Conservation (phyloP, 768 basidiomycete species). For the Tylopilus felleus region DNA sequence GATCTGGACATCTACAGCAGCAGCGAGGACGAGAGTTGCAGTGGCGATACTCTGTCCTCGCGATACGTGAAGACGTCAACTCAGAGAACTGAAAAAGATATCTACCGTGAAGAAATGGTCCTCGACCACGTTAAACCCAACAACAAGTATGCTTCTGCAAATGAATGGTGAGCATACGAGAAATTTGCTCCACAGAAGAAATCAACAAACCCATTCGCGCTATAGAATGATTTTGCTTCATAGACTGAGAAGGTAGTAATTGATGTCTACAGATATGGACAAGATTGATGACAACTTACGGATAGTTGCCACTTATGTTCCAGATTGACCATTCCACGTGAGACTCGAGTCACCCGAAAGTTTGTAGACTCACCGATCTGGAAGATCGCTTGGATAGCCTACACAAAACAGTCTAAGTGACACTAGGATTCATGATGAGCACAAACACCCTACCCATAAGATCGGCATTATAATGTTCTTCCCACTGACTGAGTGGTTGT, state of each 20-base stretch:
- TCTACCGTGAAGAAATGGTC: background rate
- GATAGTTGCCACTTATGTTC: background rate
- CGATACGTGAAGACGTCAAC: background rate
- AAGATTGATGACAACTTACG: background rate
- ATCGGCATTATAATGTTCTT: slow-evolving; percentile 1
- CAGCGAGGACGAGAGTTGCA: background rate
- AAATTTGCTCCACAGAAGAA: background rate
- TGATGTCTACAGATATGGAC: background rate
- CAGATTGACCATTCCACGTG: background rate
- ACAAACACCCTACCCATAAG: slow-evolving; percentile 7
- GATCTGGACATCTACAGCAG: slow-evolving; percentile 5
- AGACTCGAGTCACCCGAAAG: background rate
- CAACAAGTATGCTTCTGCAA: background rate
- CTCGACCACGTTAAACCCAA: background rate
- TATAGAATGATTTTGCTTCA: background rate
- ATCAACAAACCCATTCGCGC: slow-evolving; percentile 6
- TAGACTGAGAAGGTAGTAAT: slow-evolving; percentile 2
- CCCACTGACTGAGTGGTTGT: slow-evolving; percentile 1
- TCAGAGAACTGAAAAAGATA: background rate
- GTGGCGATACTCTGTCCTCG: background rate
- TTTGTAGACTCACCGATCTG: slow-evolving; percentile 7
- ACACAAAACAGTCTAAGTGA: background rate
- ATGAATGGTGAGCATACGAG: background rate
- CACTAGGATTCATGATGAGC: background rate
- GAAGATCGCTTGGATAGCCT: background rate